Conservation (phyloP, 176 grass and related monocot species). For the Oropetium thomaeum region DNA sequence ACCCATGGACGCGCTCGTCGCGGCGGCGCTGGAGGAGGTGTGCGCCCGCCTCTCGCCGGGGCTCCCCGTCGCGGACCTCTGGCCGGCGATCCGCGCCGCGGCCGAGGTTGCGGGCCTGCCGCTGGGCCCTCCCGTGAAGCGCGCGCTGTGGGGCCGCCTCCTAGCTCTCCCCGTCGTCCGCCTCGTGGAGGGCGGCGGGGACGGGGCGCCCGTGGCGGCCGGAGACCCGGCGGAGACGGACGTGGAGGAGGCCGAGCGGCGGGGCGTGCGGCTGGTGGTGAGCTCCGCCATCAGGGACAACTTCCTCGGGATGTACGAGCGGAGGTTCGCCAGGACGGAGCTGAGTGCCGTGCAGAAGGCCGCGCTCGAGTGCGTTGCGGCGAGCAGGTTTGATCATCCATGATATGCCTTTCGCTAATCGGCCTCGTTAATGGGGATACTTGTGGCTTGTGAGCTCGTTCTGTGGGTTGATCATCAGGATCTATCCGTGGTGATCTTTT, state of each 20-base stretch:
- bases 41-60: constrained; percentile 56
- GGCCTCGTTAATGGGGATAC: background rate
- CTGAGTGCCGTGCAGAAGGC: constrained; percentile 56
- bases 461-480: background rate
- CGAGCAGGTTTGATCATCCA: constrained; percentile 59
- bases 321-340: constrained; percentile 57
- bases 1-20: constrained; percentile 70
- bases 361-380: constrained; percentile 58
- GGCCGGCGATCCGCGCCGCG: constrained; percentile 33
- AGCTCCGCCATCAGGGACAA: constrained; percentile 61
- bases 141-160: constrained; percentile 67
- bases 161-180: constrained; percentile 50
- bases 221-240: constrained; percentile 50
- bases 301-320: constrained; percentile 88
- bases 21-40: constrained; percentile 75
- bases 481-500: background rate
- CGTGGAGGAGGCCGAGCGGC: constrained; percentile 58
- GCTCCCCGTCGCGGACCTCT: constrained; percentile 53
- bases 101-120: constrained; percentile 50
- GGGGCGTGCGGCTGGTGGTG: constrained; percentile 49
- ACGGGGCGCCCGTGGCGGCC: constrained; percentile 42
- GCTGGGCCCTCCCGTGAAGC: constrained; percentile 39
- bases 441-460: constrained; percentile 5
- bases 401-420: background rate
- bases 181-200: constrained; percentile 39